Conservation (phyloP, 2,329 filamentous ascomycete genomes). For the Arthrobotrys megalospora region DNA sequence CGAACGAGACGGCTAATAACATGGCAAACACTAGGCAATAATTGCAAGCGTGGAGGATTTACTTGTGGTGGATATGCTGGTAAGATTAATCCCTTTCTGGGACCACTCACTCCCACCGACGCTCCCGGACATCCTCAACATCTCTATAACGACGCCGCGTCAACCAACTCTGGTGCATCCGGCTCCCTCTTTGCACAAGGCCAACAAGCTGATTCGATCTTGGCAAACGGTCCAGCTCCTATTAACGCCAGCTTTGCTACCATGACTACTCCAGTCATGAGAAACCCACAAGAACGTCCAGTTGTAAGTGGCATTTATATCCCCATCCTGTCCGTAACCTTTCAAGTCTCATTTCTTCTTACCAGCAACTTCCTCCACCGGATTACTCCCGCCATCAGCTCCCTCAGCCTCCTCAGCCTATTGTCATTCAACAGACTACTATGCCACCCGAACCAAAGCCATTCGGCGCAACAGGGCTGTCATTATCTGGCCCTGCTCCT, state of each 20-base stretch:
- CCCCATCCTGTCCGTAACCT: neutral
- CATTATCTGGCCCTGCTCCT: constrained; percentile 63
- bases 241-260: constrained; percentile 59
- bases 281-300: constrained; percentile 39
- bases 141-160: constrained; percentile 47
- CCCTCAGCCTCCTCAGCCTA: constrained; percentile 26
- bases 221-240: constrained; percentile 60
- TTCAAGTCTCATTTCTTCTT: constrained; percentile 14
- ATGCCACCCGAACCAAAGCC: constrained; percentile 48
- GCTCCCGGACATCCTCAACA: constrained; percentile 69
- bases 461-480: constrained; percentile 48
- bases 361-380: constrained; percentile 49
- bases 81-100: constrained; percentile 80
- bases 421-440: constrained; percentile 43
- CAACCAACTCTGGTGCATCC: constrained; percentile 44
- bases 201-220: constrained; percentile 61
- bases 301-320: constrained; percentile 41
- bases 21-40: constrained; percentile 75
- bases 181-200: constrained; percentile 59
- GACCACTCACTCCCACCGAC: constrained; percentile 79
- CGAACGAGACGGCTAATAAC: constrained; percentile 22
- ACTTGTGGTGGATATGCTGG: constrained; percentile 91
- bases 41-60: constrained; percentile 91
- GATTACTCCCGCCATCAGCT: constrained; percentile 46
- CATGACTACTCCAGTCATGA: constrained; percentile 52